phyloP scores from a whole-genome alignment of 768 basidiomycete species.

The Tephrocybe rancida region DNA sequence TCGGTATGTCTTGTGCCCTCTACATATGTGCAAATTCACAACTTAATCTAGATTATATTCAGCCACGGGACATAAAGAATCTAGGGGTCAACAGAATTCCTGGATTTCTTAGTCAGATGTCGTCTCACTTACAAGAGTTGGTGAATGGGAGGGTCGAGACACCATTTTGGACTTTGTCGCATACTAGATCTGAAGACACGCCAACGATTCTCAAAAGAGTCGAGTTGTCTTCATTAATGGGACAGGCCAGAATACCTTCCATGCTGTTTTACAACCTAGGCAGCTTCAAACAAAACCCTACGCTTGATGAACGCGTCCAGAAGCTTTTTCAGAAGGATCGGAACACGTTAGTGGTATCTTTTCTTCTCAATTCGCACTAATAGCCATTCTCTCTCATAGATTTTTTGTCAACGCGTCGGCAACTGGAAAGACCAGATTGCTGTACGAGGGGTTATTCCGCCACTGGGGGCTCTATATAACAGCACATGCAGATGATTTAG shows the following conservation, averaged over 20 bases:
- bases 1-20: neutral
- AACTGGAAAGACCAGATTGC: slow-evolving; percentile 3
- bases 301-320: neutral
- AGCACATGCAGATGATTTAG: neutral
- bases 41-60: neutral
- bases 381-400: neutral
- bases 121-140: neutral
- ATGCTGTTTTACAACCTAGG: neutral
- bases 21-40: neutral
- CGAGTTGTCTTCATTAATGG: neutral
- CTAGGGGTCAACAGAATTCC: neutral
- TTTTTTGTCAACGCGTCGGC: slow-evolving; percentile 8
- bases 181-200: neutral
- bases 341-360: neutral
- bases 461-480: slow-evolving; percentile 1
- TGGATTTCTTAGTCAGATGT: neutral
- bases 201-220: neutral
- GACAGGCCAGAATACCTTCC: neutral
- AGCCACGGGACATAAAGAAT: neutral
- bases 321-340: neutral
- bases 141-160: neutral
- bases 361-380: neutral
- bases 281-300: neutral
- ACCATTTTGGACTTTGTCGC: neutral
- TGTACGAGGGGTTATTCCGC: neutral